Percentiles rank a stretch among this genome's conserved stretches.
Conservation (phyloP, 139 green algal species). For the Micromonas commoda region DNA sequence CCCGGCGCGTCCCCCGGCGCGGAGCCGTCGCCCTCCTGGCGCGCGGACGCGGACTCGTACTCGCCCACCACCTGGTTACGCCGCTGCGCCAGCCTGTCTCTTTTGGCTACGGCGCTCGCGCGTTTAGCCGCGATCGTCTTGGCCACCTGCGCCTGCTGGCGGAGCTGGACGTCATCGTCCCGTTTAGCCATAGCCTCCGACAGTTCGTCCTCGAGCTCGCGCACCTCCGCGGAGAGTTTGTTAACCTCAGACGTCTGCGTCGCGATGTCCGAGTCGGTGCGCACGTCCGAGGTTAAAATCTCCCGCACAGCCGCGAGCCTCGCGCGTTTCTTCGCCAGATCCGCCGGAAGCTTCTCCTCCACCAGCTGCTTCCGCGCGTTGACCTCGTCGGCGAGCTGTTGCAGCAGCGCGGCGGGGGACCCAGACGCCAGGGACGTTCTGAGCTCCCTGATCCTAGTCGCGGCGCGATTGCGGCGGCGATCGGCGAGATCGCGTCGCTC, state of each 20-base stretch:
- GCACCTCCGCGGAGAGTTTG: neutral
- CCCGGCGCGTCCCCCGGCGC: neutral
- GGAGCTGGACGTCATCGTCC: neutral
- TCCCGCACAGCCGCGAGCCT: neutral
- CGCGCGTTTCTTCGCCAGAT: neutral
- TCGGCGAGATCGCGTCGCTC: neutral
- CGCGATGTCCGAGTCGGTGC: neutral
- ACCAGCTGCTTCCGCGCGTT: neutral
- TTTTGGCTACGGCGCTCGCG: neutral
- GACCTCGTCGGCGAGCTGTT: neutral
- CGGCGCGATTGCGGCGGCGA: neutral
- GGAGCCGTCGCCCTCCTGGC: neutral
- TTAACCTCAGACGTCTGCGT: neutral
- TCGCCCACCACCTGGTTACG: neutral
- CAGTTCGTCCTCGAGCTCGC: neutral
- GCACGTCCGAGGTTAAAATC: neutral
- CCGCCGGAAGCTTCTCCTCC: constrained; percentile 7
- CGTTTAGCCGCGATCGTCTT: neutral
- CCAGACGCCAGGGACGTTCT: neutral
- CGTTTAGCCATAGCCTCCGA: neutral
- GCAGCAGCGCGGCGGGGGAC: neutral
- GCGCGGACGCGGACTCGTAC: neutral
- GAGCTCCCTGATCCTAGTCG: neutral
- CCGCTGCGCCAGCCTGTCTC: neutral
- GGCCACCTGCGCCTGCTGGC: constrained; percentile 3